Evolutionary conservation across 371 early-diverging fungal species (phyloP).

Genomic region (Mortierella sp.): DNA sequence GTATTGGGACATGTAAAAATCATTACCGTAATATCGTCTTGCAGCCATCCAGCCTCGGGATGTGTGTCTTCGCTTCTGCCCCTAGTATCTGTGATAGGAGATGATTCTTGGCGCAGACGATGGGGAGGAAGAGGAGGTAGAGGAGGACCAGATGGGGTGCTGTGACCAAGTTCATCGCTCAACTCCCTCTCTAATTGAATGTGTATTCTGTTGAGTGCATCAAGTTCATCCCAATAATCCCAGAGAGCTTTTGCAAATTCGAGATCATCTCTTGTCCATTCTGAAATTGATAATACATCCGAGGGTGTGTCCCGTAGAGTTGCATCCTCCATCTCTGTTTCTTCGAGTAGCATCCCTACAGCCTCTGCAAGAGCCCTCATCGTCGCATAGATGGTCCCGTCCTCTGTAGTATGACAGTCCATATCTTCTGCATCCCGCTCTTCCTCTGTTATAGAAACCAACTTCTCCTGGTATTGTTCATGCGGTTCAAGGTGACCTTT

Average conservation of each 20-base stretch:
- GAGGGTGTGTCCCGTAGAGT: not conserved
- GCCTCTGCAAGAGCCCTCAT: not conserved
- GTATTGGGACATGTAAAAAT: not conserved
- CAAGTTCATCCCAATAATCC: conserved; percentile 26
- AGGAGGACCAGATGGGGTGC: not conserved
- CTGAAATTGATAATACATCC: conserved; percentile 7
- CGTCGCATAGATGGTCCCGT: not conserved
- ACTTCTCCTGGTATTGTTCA: not conserved
- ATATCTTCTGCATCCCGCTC: not conserved
- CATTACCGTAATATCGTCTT: conserved; percentile 22
- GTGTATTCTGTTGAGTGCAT: conserved; percentile 10
- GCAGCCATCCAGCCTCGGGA: not conserved
- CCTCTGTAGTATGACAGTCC: not conserved
- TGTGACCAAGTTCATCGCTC: conserved; percentile 2
- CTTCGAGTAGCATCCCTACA: not conserved
- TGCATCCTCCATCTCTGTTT: not conserved
- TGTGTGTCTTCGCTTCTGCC: too few relatives aligned
- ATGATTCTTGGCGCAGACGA: not conserved
- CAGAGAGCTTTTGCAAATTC: conserved; percentile 22
- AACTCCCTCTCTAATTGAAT: conserved; percentile 18
- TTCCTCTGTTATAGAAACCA: not conserved
- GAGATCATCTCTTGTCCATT: conserved; percentile 13
- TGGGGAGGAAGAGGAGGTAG: too few relatives aligned
- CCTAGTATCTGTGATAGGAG: too few relatives aligned
- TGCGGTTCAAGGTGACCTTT: not conserved